Evolutionary conservation across 441 rosid species (phyloP), one percentile per base, ranked within the genome.

Genomic region (Erodium moschatum): DNA sequence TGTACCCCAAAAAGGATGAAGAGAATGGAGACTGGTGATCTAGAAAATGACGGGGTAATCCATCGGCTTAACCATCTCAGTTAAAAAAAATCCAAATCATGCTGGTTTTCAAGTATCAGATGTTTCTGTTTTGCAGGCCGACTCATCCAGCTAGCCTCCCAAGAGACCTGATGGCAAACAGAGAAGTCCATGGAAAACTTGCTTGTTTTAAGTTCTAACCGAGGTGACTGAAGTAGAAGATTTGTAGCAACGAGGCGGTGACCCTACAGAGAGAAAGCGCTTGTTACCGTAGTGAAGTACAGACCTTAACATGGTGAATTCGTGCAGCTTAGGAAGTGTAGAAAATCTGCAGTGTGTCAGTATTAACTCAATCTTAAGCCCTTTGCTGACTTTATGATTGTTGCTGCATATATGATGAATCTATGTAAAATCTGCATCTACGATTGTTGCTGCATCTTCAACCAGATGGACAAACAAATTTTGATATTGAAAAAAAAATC

Each of bases 1-100:
- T 69, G 82, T 70, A 67, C 76, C 70, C 76, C 81, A 27, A 78
- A 79, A 65, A 79, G 77, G 74, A 72, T 73, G 72, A 83, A 69
- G 69, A 66, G 75, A 63, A 54, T 40, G 50, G 67, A 8, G 13
- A 16, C 13, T 0, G 62, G 65, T 54, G 33, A 66, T 68, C 38
- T 67, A 15, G 65, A 60, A n/a, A 64, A 67, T 46, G 82, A 77
- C 64, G 75, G 75, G 85, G 82, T 82, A 62, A 74, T 50, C 4
- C 24, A 1, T 33, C 24, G 15, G 7, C 56, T 54, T 35, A 31
- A 6, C 9, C 56, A 69, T 3, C 20, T 16, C 27, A 19, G 62
- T 10, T 29, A 29, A 2, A 19, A 56, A 6, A 56, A 56, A 18
- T 56, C 18, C n/a, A 35, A 29, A 54, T 48, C 69, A 1, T 69